These are phyloP conservation scores for Leucosporidium creatinivorum DNA, from an alignment of 768 basidiomycete species.

Conservation along the genomic window DNA sequence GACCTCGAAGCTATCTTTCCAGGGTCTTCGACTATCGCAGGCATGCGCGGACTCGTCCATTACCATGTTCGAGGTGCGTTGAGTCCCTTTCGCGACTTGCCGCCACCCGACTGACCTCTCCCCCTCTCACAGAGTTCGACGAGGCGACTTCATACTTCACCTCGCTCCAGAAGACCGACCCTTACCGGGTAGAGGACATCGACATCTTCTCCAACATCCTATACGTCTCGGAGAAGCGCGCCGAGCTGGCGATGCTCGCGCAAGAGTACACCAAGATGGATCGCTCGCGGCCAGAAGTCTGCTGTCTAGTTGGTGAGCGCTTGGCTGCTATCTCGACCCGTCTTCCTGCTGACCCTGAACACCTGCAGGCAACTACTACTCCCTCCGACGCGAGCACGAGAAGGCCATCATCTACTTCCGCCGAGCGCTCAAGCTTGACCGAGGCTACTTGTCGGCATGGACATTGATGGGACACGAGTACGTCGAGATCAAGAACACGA, in stretches of 20 bases:
- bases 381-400: conserved; percentile 83
- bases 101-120: background rate
- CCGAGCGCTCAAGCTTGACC: conserved; percentile 87
- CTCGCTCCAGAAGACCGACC: conserved; percentile 68
- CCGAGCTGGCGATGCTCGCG: conserved; percentile 82
- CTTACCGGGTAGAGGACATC: conserved; percentile 84
- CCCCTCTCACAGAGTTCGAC: conserved; percentile 60
- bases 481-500: conserved; percentile 97
- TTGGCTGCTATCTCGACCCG: no score
- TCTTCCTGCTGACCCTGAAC: conserved; percentile 3
- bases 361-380: conserved; percentile 85
- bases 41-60: conserved; percentile 71
- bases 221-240: conserved; percentile 82
- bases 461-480: conserved; percentile 99
- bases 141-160: conserved; percentile 80
- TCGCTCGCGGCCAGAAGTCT: conserved; percentile 90
- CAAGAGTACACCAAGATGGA: conserved; percentile 84
- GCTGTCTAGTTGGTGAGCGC: conserved; percentile 80
- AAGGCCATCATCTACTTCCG: conserved; percentile 94
- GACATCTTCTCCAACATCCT: conserved; percentile 95
- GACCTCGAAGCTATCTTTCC: conserved; percentile 75
- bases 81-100: background rate
- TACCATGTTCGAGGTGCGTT: conserved; percentile 84
- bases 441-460: conserved; percentile 94
- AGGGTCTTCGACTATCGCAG: conserved; percentile 55